Evolutionary conservation across 495 filamentous ascomycete genomes (phyloP).

Genomic region (Monascus purpureus): DNA sequence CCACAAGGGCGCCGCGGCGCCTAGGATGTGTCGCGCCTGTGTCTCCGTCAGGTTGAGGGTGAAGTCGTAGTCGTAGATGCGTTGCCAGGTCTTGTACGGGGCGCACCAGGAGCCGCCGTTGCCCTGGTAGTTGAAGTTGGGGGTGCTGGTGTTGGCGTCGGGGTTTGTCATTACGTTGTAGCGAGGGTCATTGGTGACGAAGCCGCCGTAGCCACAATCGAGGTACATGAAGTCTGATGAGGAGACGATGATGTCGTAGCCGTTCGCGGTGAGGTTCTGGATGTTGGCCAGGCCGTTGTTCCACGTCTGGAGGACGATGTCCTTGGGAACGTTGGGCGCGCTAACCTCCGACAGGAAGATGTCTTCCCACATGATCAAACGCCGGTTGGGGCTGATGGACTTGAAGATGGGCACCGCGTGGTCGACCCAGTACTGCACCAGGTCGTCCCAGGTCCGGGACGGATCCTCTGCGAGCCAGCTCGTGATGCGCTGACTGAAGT

Average conservation of each 20-base stretch:
- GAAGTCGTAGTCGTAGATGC: constrained; percentile 48
- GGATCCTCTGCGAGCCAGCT: constrained; percentile 35
- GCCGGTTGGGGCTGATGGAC: constrained; percentile 20
- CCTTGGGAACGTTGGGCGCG: constrained; percentile 31
- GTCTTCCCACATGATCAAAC: constrained; percentile 45
- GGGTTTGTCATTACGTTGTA: constrained; percentile 39
- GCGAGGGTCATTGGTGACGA: constrained; percentile 38
- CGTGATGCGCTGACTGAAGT: constrained; percentile 32
- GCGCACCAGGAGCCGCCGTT: constrained; percentile 43
- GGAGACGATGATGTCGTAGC: constrained; percentile 42
- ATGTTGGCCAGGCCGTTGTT: constrained; percentile 39
- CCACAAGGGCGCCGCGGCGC: constrained; percentile 39
- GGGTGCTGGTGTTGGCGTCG: constrained; percentile 14
- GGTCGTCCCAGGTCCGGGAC: constrained; percentile 36
- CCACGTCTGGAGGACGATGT: constrained; percentile 42
- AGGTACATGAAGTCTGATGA: constrained; percentile 42
- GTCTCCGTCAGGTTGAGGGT: constrained; percentile 30
- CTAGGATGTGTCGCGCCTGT: constrained; percentile 32
- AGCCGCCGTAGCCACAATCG: constrained; percentile 41
- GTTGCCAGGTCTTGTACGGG: constrained; percentile 47
- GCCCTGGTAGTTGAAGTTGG: constrained; percentile 41
- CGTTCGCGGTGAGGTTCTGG: constrained; percentile 32
- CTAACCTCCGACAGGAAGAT: constrained; percentile 26
- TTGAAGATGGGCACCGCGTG: constrained; percentile 38
- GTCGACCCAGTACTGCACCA: constrained; percentile 42